Evolutionary conservation across 805 yeast species (phyloP).

Genomic region (Hyphopichia homilentoma): DNA sequence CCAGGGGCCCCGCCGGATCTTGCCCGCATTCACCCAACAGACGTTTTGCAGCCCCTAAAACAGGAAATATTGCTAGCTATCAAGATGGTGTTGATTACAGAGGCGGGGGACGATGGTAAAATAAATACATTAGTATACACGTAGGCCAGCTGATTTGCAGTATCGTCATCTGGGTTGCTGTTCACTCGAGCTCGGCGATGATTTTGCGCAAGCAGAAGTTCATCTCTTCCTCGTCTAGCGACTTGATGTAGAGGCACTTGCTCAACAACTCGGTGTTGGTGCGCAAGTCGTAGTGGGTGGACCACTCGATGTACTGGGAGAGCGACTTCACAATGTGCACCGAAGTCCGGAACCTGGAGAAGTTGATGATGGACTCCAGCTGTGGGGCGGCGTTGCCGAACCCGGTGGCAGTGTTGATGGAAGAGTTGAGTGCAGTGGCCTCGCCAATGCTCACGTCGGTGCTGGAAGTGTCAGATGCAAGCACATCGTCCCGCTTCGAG

Average conservation of each 20-base stretch:
- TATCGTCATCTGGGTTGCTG: too few species aligned
- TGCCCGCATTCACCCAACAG: too few species aligned
- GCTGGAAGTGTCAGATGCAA: neutral
- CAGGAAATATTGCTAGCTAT: too few species aligned
- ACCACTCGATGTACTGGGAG: conserved; percentile 82
- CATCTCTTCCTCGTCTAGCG: conserved; percentile 74
- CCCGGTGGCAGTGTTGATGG: conserved; percentile 1
- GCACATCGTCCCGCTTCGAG: conserved; percentile 1
- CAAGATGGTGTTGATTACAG: too few species aligned
- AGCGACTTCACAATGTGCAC: conserved; percentile 75
- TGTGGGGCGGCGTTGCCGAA: conserved; percentile 9
- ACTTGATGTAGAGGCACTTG: conserved; percentile 77
- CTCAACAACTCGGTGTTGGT: conserved; percentile 65
- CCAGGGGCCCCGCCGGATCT: too few species aligned
- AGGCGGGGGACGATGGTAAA: too few species aligned
- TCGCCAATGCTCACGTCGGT: too few species aligned
- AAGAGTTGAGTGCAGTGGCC: neutral
- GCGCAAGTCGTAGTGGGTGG: conserved; percentile 57
- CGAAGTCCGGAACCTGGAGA: conserved; percentile 70
- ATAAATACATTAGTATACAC: too few species aligned
- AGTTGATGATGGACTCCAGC: conserved; percentile 62
- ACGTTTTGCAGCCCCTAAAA: too few species aligned
- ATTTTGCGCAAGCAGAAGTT: conserved; percentile 21
- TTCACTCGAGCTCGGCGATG: too few species aligned
- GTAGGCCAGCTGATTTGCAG: too few species aligned